Evolutionary conservation across 331 rosid species (phyloP), one percentile per base, ranked within the genome.

Genomic region (Quercus lobata): DNA sequence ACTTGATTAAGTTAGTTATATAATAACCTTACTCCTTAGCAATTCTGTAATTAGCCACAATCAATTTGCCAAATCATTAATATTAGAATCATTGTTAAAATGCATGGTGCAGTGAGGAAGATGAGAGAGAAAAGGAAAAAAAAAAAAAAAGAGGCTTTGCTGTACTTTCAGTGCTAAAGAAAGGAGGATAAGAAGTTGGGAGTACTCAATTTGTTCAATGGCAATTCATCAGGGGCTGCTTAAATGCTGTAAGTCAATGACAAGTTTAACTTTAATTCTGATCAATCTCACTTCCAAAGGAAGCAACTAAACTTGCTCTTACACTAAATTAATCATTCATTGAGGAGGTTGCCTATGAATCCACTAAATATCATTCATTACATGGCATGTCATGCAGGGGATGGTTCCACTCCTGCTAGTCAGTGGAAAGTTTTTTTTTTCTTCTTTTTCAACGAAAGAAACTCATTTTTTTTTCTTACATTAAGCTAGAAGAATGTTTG

Each of bases 61-160:
- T 34, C 72, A n/a, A 1, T 35, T 34, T 68, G 17, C 27, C 17
- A 68, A 18, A 35, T 34, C 19, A 15, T 4, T 34, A 17, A 27
- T 27, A 16, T 62, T 6, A 5, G 14, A 19, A 66, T 68, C 18
- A 52, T n/a, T 19, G 44, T 63, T 49, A 54, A 68, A 65, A 34
- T 68, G 72, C 7, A 35, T 35, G 72, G 27, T 68, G 72, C 72
- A 68, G 72, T n/a, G 53, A 68, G 52, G 53, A 68, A 68, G 53
- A 34, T 68, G 72, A 35, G 52, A 12, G 35, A 49, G 32, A 17
- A 34, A 18, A 57, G 11, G 0, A 60, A 25, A 12, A 16, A 6
- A 5, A 5, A 3, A 63, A 3, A 30, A 63, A 41, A 32, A 18
- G 49, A 18, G 49, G 16, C 25, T 68, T n/a, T 14, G n/a, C 5